Evolutionary conservation across 2,329 filamentous ascomycete genomes (phyloP), one percentile per base, ranked within the genome.

Genomic region (Penicillium vulpinum): DNA sequence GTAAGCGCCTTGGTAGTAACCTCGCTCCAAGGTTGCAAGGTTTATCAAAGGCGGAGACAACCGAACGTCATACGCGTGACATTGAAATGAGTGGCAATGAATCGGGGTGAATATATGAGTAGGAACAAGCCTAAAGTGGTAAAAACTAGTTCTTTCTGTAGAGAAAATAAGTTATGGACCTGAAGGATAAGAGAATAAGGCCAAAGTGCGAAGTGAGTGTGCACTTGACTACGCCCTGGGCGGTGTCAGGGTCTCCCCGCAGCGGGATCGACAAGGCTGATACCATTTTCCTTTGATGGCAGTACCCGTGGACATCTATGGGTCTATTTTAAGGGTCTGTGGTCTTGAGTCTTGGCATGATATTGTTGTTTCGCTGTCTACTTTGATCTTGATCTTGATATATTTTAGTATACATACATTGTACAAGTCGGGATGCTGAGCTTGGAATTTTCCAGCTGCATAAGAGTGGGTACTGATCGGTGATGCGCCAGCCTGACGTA

Each of bases 211-310:
- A 16, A 35, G 28, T 33, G 24, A 39, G 21, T 21, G 11, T 28
- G 33, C 31, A 46, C 1, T 43, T 38, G 50, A n/a, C n/a, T n/a
- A n/a, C 38, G 48, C 43, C 38, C 29, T 40, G 31, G 62, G 62
- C 62, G 62, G 62, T 64, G 62, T 62, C 62, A 45, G 47, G 11
- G 22, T 51, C n/a, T n/a, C 62, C 62, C 62, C 62, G 62, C 62
- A 64, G 35, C 47, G 57, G 56, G 60, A 64, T 63, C 60, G 58
- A 58, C 60, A 47, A 57, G 54, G 54, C 48, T 33, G 54, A 40
- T 56, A n/a, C 2, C 29, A 22, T 45, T 51, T 46, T 26, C 40
- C 33, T 45, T 44, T 8, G 8, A 24, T 33, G 18, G 11, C 15
- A 18, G 26, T 18, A n/a, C 9, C n/a, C n/a, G n/a, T n/a, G n/a